A percentile compares a stretch with the other conserved stretches of the same genome.
phyloP scores from a whole-genome alignment of 2,329 filamentous ascomycete species.

The Fusarium keratoplasticum region DNA sequence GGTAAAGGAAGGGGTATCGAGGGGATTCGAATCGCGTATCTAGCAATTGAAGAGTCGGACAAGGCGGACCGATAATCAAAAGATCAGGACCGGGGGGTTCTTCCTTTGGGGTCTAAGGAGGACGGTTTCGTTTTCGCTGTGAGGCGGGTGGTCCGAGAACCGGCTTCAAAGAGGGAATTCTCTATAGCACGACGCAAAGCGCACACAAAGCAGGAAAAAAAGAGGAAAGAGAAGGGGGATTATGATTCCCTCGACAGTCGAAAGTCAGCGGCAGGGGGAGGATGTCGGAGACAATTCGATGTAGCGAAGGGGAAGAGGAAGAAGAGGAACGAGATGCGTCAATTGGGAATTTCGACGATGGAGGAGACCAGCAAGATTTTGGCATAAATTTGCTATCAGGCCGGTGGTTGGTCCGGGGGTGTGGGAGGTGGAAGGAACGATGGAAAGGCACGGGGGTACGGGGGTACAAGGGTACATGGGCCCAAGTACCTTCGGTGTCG shows the following conservation, averaged over 20 bases:
- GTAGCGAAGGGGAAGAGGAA: constrained; percentile 19
- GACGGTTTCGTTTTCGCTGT: constrained; percentile 20
- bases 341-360: constrained; percentile 44
- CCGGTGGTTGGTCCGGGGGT: constrained; percentile 45
- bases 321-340: constrained; percentile 41
- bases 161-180: constrained; percentile 25
- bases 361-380: constrained; percentile 41
- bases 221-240: constrained; percentile 13
- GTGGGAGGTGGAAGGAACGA: constrained; percentile 17
- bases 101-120: constrained; percentile 3
- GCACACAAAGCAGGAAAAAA: constrained; percentile 14
- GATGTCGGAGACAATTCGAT: constrained; percentile 25
- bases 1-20: constrained; percentile 22
- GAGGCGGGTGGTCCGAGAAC: constrained; percentile 35
- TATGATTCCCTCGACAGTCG: constrained; percentile 24
- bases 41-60: constrained; percentile 35
- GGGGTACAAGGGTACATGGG: constrained; percentile 13
- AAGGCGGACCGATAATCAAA: constrained; percentile 21
- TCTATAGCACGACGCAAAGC: constrained; percentile 20
- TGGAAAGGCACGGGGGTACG: constrained; percentile 8
- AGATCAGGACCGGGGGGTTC: constrained; percentile 15
- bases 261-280: constrained; percentile 24
- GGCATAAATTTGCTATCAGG: constrained; percentile 46
- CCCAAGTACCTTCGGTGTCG: constrained; percentile 15
- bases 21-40: constrained; percentile 11